phyloP scores from a whole-genome alignment of 148 eudicot genomes.

The Dianthus caryophyllus region DNA sequence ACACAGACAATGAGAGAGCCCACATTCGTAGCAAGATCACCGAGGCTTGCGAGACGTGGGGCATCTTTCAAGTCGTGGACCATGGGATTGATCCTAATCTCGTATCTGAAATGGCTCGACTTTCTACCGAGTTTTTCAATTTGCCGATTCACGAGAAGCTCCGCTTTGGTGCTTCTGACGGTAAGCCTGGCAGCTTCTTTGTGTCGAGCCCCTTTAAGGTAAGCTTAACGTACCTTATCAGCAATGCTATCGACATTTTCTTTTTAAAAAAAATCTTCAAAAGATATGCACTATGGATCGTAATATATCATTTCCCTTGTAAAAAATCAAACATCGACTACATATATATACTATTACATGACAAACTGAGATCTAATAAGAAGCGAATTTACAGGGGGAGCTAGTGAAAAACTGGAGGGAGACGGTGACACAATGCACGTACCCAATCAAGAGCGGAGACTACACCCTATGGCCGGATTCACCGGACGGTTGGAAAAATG shows the following conservation, averaged over 20 bases:
- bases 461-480: constrained; percentile 80
- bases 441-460: constrained; percentile 52
- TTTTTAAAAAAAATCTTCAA: not conserved
- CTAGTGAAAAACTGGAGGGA: constrained; percentile 67
- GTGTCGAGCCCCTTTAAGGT: constrained; percentile 52
- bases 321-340: too few relatives aligned
- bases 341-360: too few relatives aligned
- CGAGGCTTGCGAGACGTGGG: constrained; percentile 64
- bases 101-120: constrained; percentile 39
- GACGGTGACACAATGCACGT: constrained; percentile 54
- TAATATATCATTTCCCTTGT: too few relatives aligned
- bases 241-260: not conserved
- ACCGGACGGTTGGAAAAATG: constrained; percentile 58
- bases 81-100: constrained; percentile 45
- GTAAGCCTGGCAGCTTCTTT: constrained; percentile 64
- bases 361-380: too few relatives aligned
- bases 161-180: constrained; percentile 50
- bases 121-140: constrained; percentile 47
- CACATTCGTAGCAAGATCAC: constrained; percentile 45
- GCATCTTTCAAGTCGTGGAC: constrained; percentile 64
- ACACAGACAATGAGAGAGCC: constrained; percentile 31
- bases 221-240: not conserved
- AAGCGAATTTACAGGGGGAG: constrained; percentile 38
- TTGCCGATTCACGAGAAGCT: constrained; percentile 56
- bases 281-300: too few relatives aligned